Percentiles rank a stretch among this genome's conserved stretches.
phyloP scores from a whole-genome alignment of 1,139 yeast genomes.

The Yamadazyma spencermartinsiae region DNA sequence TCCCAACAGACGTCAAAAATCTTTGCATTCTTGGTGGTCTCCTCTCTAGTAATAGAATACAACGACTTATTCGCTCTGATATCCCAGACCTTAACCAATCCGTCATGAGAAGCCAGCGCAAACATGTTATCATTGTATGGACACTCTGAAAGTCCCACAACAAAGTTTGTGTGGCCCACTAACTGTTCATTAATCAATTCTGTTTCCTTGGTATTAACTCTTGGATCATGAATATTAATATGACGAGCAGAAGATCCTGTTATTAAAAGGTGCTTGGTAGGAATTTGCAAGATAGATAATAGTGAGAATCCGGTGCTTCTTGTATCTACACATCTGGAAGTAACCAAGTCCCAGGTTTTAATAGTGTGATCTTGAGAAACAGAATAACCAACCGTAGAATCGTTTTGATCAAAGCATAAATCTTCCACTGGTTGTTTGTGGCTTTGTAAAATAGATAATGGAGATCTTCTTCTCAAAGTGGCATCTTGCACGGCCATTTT shows the following conservation, averaged over 20 bases:
- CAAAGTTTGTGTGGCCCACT: conserved; percentile 90
- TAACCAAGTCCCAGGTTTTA: conserved; percentile 93
- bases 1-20: conserved; percentile 92
- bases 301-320: conserved; percentile 87
- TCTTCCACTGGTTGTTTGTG: conserved; percentile 88
- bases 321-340: conserved; percentile 81
- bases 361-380: conserved; percentile 95
- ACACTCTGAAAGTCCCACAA: conserved; percentile 70
- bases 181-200: conserved; percentile 56
- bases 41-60: conserved; percentile 79
- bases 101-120: conserved; percentile 91
- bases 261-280: conserved; percentile 68
- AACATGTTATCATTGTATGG: conserved; percentile 80
- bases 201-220: conserved; percentile 43
- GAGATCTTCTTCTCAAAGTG: conserved; percentile 75
- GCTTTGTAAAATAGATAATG: conserved; percentile 73
- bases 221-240: conserved; percentile 89
- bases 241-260: conserved; percentile 97
- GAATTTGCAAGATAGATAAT: conserved; percentile 69
- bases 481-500: conserved; percentile 78
- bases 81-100: conserved; percentile 95
- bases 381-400: conserved; percentile 82
- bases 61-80: conserved; percentile 83
- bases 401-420: conserved; percentile 70
- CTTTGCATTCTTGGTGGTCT: conserved; percentile 48